Evolutionary conservation across 2,329 filamentous ascomycete genomes (phyloP).

Genomic region (Fusarium sp.): DNA sequence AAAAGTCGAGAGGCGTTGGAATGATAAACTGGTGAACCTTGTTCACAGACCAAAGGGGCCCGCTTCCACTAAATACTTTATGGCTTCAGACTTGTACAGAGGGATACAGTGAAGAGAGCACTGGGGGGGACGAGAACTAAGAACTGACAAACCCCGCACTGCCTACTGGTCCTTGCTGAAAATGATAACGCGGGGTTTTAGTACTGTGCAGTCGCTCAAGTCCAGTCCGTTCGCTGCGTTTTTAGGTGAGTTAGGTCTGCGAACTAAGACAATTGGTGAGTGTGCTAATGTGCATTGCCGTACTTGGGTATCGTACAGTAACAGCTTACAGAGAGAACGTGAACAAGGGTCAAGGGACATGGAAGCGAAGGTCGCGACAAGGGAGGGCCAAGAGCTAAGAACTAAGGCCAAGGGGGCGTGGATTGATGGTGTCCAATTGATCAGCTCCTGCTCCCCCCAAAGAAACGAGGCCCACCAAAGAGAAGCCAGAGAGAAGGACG

Average conservation of each 20-base stretch:
- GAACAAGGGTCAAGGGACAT: not conserved
- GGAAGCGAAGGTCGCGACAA: not conserved
- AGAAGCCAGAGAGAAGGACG: not conserved
- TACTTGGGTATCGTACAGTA: not conserved
- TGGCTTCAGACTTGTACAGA: not conserved
- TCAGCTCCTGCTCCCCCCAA: not conserved
- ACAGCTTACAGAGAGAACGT: not conserved
- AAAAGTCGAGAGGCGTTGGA: slow-evolving; percentile 2
- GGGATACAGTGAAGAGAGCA: slow-evolving; percentile 5
- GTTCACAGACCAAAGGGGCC: slow-evolving; percentile 29
- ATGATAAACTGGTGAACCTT: slow-evolving; percentile 14
- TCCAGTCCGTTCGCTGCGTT: not conserved
- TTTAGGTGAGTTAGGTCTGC: not conserved
- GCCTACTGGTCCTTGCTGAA: slow-evolving; percentile 20
- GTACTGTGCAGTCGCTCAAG: not conserved
- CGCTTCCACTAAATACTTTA: slow-evolving; percentile 40
- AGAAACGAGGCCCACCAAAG: slow-evolving; percentile 22
- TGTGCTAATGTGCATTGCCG: slow-evolving; percentile 8
- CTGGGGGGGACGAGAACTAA: not conserved
- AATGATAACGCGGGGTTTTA: slow-evolving; percentile 37
- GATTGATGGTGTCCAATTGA: not conserved
- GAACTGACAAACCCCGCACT: slow-evolving; percentile 37
- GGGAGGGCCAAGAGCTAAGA: not conserved
- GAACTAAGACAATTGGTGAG: not conserved
- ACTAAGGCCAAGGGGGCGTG: slow-evolving; percentile 16